A percentile compares a stretch with the other conserved stretches of the same genome.
phyloP scores from a whole-genome alignment of 2,329 filamentous ascomycete species.

The Hypoxylon sp. region DNA sequence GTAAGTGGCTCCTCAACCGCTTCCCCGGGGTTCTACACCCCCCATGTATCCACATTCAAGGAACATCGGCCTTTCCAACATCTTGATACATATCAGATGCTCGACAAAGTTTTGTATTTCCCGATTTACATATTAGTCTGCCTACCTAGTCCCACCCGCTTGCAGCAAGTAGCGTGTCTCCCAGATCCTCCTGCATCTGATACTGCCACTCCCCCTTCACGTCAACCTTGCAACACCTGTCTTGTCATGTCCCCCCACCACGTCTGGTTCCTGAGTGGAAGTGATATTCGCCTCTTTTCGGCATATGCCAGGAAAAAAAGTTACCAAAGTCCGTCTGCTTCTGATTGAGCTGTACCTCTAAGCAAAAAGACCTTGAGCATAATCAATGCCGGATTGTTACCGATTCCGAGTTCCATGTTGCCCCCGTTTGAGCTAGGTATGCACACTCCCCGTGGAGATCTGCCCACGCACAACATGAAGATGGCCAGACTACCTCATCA shows the following conservation, averaged over 20 bases:
- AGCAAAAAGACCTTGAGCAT: constrained; percentile 9
- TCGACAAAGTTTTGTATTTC: constrained; percentile 28
- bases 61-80: constrained; percentile 16
- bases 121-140: constrained; percentile 24
- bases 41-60: constrained; percentile 21
- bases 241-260: constrained; percentile 24
- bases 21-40: constrained; percentile 32
- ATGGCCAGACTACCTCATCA: constrained; percentile 36
- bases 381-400: constrained; percentile 3
- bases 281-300: constrained; percentile 40
- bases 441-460: constrained; percentile 42
- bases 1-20: constrained; percentile 26
- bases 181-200: constrained; percentile 45
- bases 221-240: constrained; percentile 11
- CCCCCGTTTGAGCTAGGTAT: constrained; percentile 24
- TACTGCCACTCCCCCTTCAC: constrained; percentile 37
- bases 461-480: constrained; percentile 39
- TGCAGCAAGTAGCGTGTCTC: constrained; percentile 36
- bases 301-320: constrained; percentile 24
- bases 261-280: constrained; percentile 38
- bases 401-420: constrained; percentile 21
- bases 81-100: constrained; percentile 25
- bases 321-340: constrained; percentile 4
- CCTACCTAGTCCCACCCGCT: constrained; percentile 23
- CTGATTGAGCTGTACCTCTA: constrained; percentile 18